Base-by-base conservation (phyloP, 106 monocot species). In the Chionographis japonica region DNA sequence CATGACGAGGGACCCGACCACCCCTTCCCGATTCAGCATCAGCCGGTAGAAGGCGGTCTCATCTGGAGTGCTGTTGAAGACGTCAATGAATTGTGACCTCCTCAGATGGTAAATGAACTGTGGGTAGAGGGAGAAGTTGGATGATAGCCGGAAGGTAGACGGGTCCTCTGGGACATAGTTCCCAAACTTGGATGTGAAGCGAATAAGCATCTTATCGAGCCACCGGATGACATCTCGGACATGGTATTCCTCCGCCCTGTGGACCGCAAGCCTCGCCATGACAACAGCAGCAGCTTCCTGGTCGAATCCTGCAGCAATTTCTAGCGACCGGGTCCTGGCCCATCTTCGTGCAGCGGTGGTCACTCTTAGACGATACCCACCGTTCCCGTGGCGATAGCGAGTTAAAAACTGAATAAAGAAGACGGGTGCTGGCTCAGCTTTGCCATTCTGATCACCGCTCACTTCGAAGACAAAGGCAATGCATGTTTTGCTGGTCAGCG, bases 41-140 rank as follows among this genome's bases (percentile, higher is more conserved):
- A 90, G 43, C 4, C 92, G 66, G 56, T 90, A 87, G 78, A 92
- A 97, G 19, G 97, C 89, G 3, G 92, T 90, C 66, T 97, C 97
- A 42, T 97, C 97, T 1, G 97, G 97, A 18, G 74, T 82, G 72
- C 80, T 82, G 76, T 89, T 92, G 69, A 90, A 89, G 50, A 97
- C 76, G 52, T 97, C 92, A 20, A 97, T 89, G 70, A 97, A 92
- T 53, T 86, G 97, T 16, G 97, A 97, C 54, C 97, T 75, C 58
- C 97, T 74, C 36, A 97, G 52, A 37, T 97, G 75, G 66, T 87
- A 97, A 82, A 97, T 97, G 66, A 97, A 92, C 75, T 97, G 97
- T 0, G 97, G 97, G 41, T 76, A 97, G 6, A 97, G 77, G 3
- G 97, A 92, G 72, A 97, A 89, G 60, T 75, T 77, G 1, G 92